Evolutionary conservation across 2,329 filamentous ascomycete species (phyloP), one percentile per base, ranked within the genome.

Genomic region (Lachnum nothofagi): DNA sequence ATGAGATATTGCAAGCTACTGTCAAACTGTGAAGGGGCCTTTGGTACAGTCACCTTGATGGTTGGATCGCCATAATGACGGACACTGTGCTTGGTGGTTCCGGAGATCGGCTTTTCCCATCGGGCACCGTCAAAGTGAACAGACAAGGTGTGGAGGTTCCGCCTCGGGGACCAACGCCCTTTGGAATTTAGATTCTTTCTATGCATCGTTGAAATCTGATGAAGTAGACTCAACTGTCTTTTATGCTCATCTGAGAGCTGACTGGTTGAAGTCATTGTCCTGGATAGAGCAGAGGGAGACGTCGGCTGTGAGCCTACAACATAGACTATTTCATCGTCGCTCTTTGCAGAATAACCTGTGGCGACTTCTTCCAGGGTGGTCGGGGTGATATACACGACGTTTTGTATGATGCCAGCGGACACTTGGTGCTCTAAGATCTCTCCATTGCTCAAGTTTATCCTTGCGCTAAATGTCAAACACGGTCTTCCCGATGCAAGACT

Each of bases 401-500:
- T 70, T 16, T 67, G 63, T n/a, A 85, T 61, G 9, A 60, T 70
- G 5, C 75, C 77, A 2, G 80, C 73, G 22, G 75, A 72, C 40
- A 86, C 69, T 38, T 72, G 75, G 57, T 72, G 69, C 7, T 80
- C 75, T 6, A 82, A 64, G 3, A 85, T 58, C 5, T 73, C 65
- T 5, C 82, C 82, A 0, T 68, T n/a, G n/a, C n/a, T 61, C 12
- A 69, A 63, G 55, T 79, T 74, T 19, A 86, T 69, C 42, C 72
- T 74, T 4, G 78, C 75, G 52, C 80, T 85, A 59, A 85, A 83
- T 0, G 82, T 85, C 41, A 86, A 69, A 40, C 76, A 76, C 1
- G 75, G 77, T 23, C 69, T 66, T 44, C 71, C 67, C 7, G 71
- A 62, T 2, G 69, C 74, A 22, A 86, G 68, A 34, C 82, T 85